Evolutionary conservation across 1,284 basidiomycete species (phyloP), one percentile per base, ranked within the genome.

Genomic region (Puccinia novopanici): DNA sequence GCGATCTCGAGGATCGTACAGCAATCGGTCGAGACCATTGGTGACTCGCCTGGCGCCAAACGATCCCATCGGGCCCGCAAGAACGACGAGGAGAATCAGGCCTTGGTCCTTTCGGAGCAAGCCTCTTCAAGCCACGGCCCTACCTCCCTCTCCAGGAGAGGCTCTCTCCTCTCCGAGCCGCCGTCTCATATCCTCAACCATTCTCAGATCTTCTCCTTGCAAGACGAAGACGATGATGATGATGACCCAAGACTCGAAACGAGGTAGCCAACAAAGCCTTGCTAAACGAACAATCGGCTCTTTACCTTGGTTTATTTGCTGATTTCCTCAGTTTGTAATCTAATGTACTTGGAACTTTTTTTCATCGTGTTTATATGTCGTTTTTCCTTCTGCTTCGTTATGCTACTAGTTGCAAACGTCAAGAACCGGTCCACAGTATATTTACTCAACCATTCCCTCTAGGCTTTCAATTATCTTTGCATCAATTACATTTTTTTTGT

Each of bases 161-260:
- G 19, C 6, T 63, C 61, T 9, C 19, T 63, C 37, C 37, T 63
- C 19, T 63, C 61, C n/a, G 61, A 63, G 8, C 5, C 40, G 17
- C 42, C 63, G 4, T 27, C 63, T 12, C 40, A 67, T 48, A 27
- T 22, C 22, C 63, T 13, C 13, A 3, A 48, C n/a, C 42, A 67
- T 5, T 67, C 63, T 67, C 63, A 67, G 2, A 67, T 67, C 63
- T 67, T 67, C 63, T 67, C 63, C 12, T 45, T 67, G 63, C 42
- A 67, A 48, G 63, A 67, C 42, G 63, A 67, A 8, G 59, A 59
- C 12, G 57, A 59, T 30, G 61, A 65, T 42, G 61, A 65, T 65
- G 63, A 67, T 24, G n/a, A 67, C 22, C 42, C 9, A 54, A 17
- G 52, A 54, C 45, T 48, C 12, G 45, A 48, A 19, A 48, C 1